These are phyloP conservation scores for Fusarium burgessii DNA, from an alignment of 2,329 filamentous ascomycete species.

Conservation along the genomic window DNA sequence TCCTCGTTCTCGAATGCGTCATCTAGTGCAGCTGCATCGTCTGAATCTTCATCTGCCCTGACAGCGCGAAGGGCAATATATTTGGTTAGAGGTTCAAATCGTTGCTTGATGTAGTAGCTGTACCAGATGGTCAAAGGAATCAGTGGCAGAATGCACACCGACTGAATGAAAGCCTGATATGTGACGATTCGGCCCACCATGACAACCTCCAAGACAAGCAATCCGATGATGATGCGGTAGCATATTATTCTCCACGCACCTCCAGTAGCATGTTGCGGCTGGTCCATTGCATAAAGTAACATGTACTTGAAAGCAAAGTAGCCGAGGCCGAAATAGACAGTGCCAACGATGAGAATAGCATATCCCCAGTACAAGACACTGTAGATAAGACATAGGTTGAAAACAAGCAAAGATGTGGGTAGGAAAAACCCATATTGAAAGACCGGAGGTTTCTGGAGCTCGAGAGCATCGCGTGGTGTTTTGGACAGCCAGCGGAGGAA, in stretches of 20 bases:
- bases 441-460: slow-evolving; percentile 82
- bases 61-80: slow-evolving; percentile 95
- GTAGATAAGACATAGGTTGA: slow-evolving; percentile 96
- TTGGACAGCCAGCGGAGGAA: slow-evolving; percentile 81
- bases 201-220: slow-evolving; percentile 90
- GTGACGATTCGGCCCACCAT: slow-evolving; percentile 89
- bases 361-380: slow-evolving; percentile 85
- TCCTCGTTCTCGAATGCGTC: slow-evolving; percentile 55
- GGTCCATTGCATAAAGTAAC: slow-evolving; percentile 97
- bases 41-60: slow-evolving; percentile 64
- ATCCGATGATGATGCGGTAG: slow-evolving; percentile 86
- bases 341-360: slow-evolving; percentile 82
- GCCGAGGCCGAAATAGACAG: slow-evolving; percentile 85
- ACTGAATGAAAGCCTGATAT: slow-evolving; percentile 77
- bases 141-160: slow-evolving; percentile 80
- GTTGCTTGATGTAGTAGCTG: slow-evolving; percentile 80
- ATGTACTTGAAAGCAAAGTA: slow-evolving; percentile 98
- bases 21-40: slow-evolving; percentile 52
- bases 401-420: slow-evolving; percentile 90
- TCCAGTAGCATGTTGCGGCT: slow-evolving; percentile 92
- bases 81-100: slow-evolving; percentile 88
- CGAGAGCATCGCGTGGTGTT: slow-evolving; percentile 89
- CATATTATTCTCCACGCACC: slow-evolving; percentile 97
- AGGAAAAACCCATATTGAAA: slow-evolving; percentile 98
- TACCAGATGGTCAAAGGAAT: slow-evolving; percentile 89